A percentile compares a stretch with the other conserved stretches of the same genome.
These are phyloP conservation scores for Royoungia palumana DNA, from an alignment of 768 basidiomycete genomes.

Conservation along the genomic window DNA sequence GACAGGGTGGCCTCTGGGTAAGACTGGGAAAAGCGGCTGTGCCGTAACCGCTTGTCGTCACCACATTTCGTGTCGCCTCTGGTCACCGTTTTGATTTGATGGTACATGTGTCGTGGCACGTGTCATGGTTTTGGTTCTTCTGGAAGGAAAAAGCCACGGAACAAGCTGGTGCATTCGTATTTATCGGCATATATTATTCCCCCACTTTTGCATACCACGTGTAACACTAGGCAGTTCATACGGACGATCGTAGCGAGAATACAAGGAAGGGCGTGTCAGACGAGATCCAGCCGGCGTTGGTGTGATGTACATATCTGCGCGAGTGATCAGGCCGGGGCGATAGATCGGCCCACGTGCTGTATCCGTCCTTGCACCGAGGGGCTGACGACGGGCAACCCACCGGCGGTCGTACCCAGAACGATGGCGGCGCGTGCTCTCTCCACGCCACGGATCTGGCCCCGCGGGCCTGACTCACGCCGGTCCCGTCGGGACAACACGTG, in stretches of 20 bases:
- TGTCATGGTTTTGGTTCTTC: too few relatives aligned
- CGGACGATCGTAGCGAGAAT: background rate
- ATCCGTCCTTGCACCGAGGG: slow-evolving; percentile 15
- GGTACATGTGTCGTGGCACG: too few relatives aligned
- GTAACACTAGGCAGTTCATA: slow-evolving; percentile 3
- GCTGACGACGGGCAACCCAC: background rate
- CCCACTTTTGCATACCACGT: slow-evolving; percentile 3
- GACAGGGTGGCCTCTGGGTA: slow-evolving; percentile 60
- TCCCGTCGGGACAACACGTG: slow-evolving; percentile 5
- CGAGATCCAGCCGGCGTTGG: background rate
- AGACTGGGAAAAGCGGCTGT: slow-evolving; percentile 35
- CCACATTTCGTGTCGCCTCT: too few relatives aligned
- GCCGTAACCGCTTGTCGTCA: slow-evolving; percentile 6
- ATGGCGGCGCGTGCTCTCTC: slow-evolving; percentile 10
- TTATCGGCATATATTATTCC: slow-evolving; percentile 16
- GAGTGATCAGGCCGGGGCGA: background rate
- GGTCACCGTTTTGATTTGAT: too few relatives aligned
- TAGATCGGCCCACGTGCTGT: background rate
- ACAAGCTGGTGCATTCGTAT: slow-evolving; percentile 4
- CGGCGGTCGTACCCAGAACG: background rate
- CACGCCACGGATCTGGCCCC: background rate
- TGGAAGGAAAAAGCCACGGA: too few relatives aligned
- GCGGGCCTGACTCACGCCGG: too few relatives aligned
- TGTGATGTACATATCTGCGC: background rate
- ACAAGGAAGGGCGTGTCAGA: background rate